Base-by-base conservation (phyloP, 495 filamentous ascomycete species). In the Neurospora sp. region DNA sequence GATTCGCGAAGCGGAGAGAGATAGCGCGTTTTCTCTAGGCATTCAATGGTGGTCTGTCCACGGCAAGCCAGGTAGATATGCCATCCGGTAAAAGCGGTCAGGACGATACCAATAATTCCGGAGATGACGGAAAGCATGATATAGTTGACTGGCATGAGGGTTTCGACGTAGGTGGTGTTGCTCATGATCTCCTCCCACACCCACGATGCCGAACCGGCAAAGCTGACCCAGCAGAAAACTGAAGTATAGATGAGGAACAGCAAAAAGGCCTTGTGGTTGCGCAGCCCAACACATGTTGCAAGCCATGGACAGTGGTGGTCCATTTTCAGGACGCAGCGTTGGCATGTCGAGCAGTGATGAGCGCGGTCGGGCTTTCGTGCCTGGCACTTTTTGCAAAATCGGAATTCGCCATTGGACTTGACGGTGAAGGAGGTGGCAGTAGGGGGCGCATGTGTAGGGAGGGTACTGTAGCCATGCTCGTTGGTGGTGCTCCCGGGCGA, bases 231-330 rank as follows among this genome's bases (percentile, higher is more conserved):
- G 85, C 93, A 94, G 84, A 96, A 97, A 16, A 97, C 69, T 18
- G 89, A 92, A 11, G 93, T 93, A 79, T 99, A 98, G 71, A 96
- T 91, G 37, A 99, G 86, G 81, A 99, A 99, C 10, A 98, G 86
- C 42, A 99, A 79, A 80, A 99, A 99, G 6, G 94, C 86, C 81
- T 98, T 98, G 85, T 98, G 97, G 82, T 98, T 99, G 76, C 89
- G 87, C 72, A 99, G 82, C 35, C 96, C 96, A 68, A 99, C 91
- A 78, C 96, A 99, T 4, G 93, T 98, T 22, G 96, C 96, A 68
- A 98, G 86, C 96, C 96, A 99, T 7, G 96, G 96, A 77, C 96
- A 99, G 83, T 99, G 96, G 81, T 99, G 96, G 80, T 99, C 96
- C 96, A 99, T 99, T 83, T 98, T 98, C 78, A 98, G 85, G 12